Evolutionary conservation across 202 grass and related monocot species (phyloP).

Genomic region (Panicum hallii): DNA sequence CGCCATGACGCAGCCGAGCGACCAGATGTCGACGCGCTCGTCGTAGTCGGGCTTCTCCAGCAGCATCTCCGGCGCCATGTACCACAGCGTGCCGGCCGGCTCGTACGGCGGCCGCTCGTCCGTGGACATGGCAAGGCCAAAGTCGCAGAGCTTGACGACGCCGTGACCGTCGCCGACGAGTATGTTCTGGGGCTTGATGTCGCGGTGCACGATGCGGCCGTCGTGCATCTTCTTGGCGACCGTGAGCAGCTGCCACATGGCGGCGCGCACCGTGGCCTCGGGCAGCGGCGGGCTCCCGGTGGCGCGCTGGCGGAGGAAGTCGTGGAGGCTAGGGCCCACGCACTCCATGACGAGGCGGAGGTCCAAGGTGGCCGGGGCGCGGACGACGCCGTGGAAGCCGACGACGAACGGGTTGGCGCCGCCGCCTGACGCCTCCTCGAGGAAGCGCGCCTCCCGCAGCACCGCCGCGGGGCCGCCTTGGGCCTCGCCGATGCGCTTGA

Average conservation of each 20-base stretch:
- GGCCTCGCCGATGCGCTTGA: neutral
- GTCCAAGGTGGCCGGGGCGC: neutral
- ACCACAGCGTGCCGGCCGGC: slow-evolving; percentile 24
- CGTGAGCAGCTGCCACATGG: slow-evolving; percentile 39
- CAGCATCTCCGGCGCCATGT: slow-evolving; percentile 48
- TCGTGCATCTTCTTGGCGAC: slow-evolving; percentile 36
- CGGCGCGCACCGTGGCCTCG: slow-evolving; percentile 19
- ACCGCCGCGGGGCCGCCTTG: neutral
- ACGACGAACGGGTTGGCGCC: neutral
- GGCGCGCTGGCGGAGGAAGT: neutral
- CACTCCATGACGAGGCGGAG: slow-evolving; percentile 45
- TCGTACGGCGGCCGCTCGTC: slow-evolving; percentile 1
- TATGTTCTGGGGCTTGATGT: neutral
- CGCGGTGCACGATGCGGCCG: slow-evolving; percentile 9
- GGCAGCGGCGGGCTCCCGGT: neutral
- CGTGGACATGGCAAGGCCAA: slow-evolving; percentile 5
- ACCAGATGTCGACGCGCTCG: slow-evolving; percentile 39
- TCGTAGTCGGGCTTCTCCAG: slow-evolving; percentile 31
- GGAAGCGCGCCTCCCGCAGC: neutral
- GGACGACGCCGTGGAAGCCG: neutral
- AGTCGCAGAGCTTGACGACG: slow-evolving; percentile 1
- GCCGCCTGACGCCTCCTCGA: neutral
- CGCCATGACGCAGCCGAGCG: slow-evolving; percentile 50
- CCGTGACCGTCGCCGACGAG: neutral
- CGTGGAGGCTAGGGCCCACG: slow-evolving; percentile 6